Conservation (phyloP, 1,139 yeast genomes). For the Citeromyces hawaiiensis region DNA sequence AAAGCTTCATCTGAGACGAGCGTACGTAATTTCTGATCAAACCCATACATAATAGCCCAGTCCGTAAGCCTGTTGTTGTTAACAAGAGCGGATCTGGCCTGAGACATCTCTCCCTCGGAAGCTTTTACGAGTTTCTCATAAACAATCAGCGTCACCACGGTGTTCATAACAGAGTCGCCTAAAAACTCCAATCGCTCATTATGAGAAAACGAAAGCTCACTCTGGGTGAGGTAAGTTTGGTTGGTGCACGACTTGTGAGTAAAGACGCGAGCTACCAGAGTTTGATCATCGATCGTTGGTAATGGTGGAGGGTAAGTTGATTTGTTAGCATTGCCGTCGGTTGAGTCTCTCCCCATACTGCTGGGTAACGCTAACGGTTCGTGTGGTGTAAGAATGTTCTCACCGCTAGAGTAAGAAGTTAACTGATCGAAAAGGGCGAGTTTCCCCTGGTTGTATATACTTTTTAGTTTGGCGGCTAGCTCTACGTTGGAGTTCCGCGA, state of each 20-base stretch:
- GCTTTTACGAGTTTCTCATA: constrained; percentile 55
- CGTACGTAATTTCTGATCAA: constrained; percentile 45
- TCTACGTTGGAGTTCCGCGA: constrained; percentile 38
- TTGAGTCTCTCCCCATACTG: constrained; percentile 10
- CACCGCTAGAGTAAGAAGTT: neutral
- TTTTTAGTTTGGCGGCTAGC: constrained; percentile 46
- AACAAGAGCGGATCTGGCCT: constrained; percentile 56
- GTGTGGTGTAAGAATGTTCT: neutral
- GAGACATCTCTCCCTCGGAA: constrained; percentile 74
- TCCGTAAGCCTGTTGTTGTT: constrained; percentile 62
- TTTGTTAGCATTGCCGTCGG: constrained; percentile 3
- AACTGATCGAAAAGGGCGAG: constrained; percentile 33
- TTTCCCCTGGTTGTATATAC: constrained; percentile 32
- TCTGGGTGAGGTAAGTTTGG: constrained; percentile 38
- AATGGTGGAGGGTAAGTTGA: constrained; percentile 42
- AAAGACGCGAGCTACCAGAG: constrained; percentile 58
- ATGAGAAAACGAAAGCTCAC: constrained; percentile 49
- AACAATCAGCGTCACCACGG: constrained; percentile 54
- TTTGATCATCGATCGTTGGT: constrained; percentile 52
- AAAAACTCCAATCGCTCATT: constrained; percentile 88
- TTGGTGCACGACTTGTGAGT: constrained; percentile 67
- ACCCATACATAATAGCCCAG: constrained; percentile 60
- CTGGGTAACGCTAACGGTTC: constrained; percentile 12
- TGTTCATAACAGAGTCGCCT: constrained; percentile 83
- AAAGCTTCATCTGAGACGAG: constrained; percentile 24